Evolutionary conservation across 345 rosid genomes (phyloP), one percentile per base, ranked within the genome.

Genomic region (Syzygium aromaticum): DNA sequence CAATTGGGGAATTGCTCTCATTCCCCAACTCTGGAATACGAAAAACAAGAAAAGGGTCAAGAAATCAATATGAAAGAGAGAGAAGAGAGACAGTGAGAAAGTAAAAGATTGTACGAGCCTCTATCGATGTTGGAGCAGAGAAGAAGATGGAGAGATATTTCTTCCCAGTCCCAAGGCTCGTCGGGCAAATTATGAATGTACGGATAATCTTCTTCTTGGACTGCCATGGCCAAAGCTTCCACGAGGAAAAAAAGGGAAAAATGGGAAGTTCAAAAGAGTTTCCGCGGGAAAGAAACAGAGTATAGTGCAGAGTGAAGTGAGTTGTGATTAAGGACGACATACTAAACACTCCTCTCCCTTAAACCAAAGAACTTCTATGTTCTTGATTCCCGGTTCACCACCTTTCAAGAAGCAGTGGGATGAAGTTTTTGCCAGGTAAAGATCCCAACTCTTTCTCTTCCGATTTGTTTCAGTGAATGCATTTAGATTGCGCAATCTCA

Each of bases 151-250:
- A 84, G 86, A 77, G 86, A 57, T 4, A 61, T 23, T 63, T 84
- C 86, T 63, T 59, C 89, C 89, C 86, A 87, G 46, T 84, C 51
- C 89, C 89, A 87, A 13, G 89, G 89, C 59, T 84, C 73, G 9
- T 52, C 86, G 23, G 89, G 89, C 64, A 87, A 85, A 63, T 27
- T 64, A 78, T 51, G 88, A 33, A 86, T 64, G 77, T 16, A 30
- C 38, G 22, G 77, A 64, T 30, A 43, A 8, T 64, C 77, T 28
- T 64, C 43, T 64, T 64, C 77, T 3, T 30, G 43, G 77, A 64
- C 11, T 64, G 43, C 21, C 21, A 64, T 16, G 77, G 77, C 43
- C 43, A 30, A 40, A 64, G 43, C 77, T 64, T 30, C 77, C 23
- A 17, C 17, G 77, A 8, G 77, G 38, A 64, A 64, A 40, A 43